phyloP scores from a whole-genome alignment of 1,284 basidiomycete genomes.

The Tremellales sp. region DNA sequence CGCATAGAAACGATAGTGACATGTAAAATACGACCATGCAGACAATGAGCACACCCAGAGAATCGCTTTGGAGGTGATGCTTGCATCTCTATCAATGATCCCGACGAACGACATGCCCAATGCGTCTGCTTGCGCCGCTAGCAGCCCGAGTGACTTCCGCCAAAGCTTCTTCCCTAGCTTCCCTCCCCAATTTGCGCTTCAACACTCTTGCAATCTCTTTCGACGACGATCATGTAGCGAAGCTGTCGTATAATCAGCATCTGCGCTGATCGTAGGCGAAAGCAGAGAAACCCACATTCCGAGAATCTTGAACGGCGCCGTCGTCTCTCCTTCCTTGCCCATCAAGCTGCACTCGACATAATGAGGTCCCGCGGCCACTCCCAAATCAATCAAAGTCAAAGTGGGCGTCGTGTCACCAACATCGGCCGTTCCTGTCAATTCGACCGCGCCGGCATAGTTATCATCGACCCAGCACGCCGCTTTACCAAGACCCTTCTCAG shows the following conservation, averaged over 20 bases:
- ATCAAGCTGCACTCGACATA: slow-evolving; percentile 76
- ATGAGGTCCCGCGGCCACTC: slow-evolving; percentile 70
- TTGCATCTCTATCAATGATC: too few species aligned
- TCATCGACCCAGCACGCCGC: slow-evolving; percentile 56
- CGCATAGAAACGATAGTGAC: background rate
- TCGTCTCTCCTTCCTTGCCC: slow-evolving; percentile 68
- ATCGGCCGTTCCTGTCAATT: slow-evolving; percentile 50
- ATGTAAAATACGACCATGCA: background rate
- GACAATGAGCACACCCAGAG: too few species aligned
- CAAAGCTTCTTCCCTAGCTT: too few species aligned
- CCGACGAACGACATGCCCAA: too few species aligned
- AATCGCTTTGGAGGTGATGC: too few species aligned
- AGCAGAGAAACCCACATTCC: slow-evolving; percentile 54
- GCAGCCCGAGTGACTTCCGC: too few species aligned
- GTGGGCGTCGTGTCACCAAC: slow-evolving; percentile 49
- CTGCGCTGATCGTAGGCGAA: background rate
- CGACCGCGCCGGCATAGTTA: slow-evolving; percentile 51
- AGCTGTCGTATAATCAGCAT: slow-evolving; percentile 7
- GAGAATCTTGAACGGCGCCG: slow-evolving; percentile 73
- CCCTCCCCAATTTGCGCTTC: too few species aligned
- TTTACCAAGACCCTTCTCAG: slow-evolving; percentile 48
- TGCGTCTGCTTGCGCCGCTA: too few species aligned
- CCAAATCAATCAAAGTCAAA: slow-evolving; percentile 70
- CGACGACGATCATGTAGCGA: slow-evolving; percentile 22
- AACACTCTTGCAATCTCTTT: too few species aligned